These are phyloP conservation scores for Phytophthora foliorum DNA, from an alignment of 352 stramenopile species.

Conservation along the genomic window DNA sequence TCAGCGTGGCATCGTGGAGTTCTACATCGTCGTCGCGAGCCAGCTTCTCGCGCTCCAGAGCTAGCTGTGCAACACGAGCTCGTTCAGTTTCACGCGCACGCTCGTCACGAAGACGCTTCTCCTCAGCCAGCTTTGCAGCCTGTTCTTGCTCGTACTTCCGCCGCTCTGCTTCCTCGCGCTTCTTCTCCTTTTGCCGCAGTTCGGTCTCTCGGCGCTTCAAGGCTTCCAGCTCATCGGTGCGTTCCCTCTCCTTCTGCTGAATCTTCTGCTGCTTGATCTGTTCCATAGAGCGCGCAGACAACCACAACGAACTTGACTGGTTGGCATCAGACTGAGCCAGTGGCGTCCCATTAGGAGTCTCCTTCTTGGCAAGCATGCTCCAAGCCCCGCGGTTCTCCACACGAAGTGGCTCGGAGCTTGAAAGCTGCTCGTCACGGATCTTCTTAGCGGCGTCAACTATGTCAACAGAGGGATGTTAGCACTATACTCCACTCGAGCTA, in stretches of 20 bases:
- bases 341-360: slow-evolving; percentile 68
- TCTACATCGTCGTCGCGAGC: slow-evolving; percentile 69
- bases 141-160: slow-evolving; percentile 66
- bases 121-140: slow-evolving; percentile 51
- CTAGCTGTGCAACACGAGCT: slow-evolving; percentile 57
- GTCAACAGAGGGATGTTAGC: slow-evolving; percentile 22
- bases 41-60: slow-evolving; percentile 76
- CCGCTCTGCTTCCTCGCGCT: slow-evolving; percentile 77
- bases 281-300: slow-evolving; percentile 87
- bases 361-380: slow-evolving; percentile 86
- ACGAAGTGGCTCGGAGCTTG: slow-evolving; percentile 67
- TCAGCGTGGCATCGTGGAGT: slow-evolving; percentile 77
- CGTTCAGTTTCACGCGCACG: slow-evolving; percentile 69
- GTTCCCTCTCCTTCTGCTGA: slow-evolving; percentile 85
- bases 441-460: slow-evolving; percentile 76
- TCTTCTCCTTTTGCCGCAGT: slow-evolving; percentile 74
- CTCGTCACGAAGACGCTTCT: slow-evolving; percentile 69
- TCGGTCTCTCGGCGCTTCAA: slow-evolving; percentile 75
- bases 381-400: slow-evolving; percentile 89
- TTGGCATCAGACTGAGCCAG: slow-evolving; percentile 69
- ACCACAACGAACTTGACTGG: slow-evolving; percentile 83
- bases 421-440: slow-evolving; percentile 73
- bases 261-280: slow-evolving; percentile 91
- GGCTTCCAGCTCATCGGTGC: slow-evolving; percentile 71
- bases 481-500: neutral